A percentile compares a stretch with the other conserved stretches of the same genome.
phyloP scores from a whole-genome alignment of 257 asterid genomes.

The Solanum phureja region DNA sequence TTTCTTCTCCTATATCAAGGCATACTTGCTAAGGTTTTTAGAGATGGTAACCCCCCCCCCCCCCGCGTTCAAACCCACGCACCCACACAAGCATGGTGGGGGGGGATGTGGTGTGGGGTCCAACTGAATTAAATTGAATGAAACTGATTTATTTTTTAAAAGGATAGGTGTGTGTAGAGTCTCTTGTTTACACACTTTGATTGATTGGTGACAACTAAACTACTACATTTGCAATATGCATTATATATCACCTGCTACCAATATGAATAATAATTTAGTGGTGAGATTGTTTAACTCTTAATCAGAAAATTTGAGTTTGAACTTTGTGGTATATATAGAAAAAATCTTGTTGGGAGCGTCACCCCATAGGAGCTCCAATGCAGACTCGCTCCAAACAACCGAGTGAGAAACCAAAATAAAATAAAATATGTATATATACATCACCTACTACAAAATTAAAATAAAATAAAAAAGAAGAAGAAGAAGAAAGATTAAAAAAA shows the following conservation, averaged over 20 bases:
- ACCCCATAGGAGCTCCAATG: neutral
- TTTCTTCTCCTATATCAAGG: neutral
- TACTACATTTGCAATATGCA: neutral
- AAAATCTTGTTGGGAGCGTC: too few relatives aligned
- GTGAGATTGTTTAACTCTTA: neutral
- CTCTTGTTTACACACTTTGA: neutral
- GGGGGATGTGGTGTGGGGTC: conserved; percentile 34
- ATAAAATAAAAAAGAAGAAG: too few relatives aligned
- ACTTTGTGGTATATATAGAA: accelerated
- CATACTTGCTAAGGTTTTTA: neutral
- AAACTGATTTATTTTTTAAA: neutral
- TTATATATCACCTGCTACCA: neutral
- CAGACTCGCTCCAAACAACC: accelerated
- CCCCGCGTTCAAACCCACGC: neutral
- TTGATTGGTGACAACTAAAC: conserved; percentile 16
- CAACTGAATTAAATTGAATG: neutral
- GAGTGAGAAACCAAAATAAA: neutral
- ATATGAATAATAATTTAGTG: neutral
- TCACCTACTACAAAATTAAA: neutral
- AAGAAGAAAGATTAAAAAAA: neutral
- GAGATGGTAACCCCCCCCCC: neutral
- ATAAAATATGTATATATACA: neutral
- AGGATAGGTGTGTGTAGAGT: neutral
- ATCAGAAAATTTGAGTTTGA: too few relatives aligned
- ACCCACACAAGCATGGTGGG: neutral